Evolutionary conservation across 192 early-diverging fungal species (phyloP).

Genomic region (Neocallimastix lanati): DNA sequence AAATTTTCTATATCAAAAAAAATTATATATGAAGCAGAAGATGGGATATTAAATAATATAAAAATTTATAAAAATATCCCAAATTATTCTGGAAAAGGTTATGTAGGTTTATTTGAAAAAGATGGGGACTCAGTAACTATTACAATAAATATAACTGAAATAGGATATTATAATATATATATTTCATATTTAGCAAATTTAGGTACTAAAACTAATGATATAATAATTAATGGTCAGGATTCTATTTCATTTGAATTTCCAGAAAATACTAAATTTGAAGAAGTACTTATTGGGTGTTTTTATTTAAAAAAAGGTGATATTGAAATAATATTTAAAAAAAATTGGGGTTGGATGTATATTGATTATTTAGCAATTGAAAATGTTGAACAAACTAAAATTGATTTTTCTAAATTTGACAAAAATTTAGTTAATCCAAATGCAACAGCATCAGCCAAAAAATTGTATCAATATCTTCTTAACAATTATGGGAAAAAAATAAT

Average conservation of each 20-base stretch:
- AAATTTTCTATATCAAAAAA: neutral
- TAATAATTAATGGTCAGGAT: neutral
- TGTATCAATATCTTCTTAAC: neutral
- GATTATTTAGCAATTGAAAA: neutral
- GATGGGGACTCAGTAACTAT: neutral
- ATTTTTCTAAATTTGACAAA: neutral
- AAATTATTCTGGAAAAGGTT: neutral
- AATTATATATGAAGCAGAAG: neutral
- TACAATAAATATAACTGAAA: neutral
- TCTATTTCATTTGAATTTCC: neutral
- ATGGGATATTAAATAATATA: neutral
- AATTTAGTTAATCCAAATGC: neutral
- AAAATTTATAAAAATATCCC: no score
- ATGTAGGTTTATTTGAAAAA: neutral
- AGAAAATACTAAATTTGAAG: neutral
- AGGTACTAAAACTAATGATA: neutral
- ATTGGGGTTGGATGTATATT: neutral
- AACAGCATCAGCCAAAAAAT: neutral
- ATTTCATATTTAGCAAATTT: neutral
- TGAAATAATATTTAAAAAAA: neutral
- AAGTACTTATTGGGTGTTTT: neutral
- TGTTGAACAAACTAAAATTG: neutral
- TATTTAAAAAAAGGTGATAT: neutral
- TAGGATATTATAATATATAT: neutral
- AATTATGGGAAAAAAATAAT: neutral